Evolutionary conservation across 139 green algal genomes (phyloP).

Genomic region (Coccomyxa sp.): DNA sequence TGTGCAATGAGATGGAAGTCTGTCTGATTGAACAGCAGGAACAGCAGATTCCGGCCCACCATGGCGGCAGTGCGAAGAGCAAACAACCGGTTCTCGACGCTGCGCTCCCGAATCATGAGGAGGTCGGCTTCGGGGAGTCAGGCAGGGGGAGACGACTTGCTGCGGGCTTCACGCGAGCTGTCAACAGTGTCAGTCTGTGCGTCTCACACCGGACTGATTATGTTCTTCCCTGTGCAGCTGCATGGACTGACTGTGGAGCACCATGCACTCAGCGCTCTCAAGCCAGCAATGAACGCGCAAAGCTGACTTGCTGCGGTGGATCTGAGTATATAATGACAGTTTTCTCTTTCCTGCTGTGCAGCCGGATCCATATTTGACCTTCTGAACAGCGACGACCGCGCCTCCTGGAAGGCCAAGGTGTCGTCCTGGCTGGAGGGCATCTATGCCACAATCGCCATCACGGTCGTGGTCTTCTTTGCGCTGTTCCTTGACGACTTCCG

Average conservation of each 20-base stretch:
- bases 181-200: too few species aligned
- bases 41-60: neutral
- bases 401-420: slow-evolving; percentile 8
- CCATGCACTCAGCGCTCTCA: too few species aligned
- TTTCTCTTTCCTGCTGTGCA: neutral
- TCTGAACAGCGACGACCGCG: neutral
- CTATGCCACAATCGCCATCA: slow-evolving; percentile 8
- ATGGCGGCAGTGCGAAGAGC: neutral
- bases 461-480: slow-evolving; percentile 60
- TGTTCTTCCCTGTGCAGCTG: too few species aligned
- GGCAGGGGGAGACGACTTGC: too few species aligned
- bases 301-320: too few species aligned
- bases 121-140: neutral
- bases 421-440: slow-evolving; percentile 11
- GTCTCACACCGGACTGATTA: too few species aligned
- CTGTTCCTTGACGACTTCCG: slow-evolving; percentile 85
- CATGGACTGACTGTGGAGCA: too few species aligned
- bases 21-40: neutral
- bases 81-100: slow-evolving; percentile 1
- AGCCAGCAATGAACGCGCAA: too few species aligned
- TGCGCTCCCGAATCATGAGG: neutral
- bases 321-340: neutral
- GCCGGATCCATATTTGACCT: slow-evolving; percentile 1
- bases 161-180: too few species aligned
- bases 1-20: too few species aligned